Conservation (phyloP, 805 yeast species). For the Kluyveromyces dobzhanskii region DNA sequence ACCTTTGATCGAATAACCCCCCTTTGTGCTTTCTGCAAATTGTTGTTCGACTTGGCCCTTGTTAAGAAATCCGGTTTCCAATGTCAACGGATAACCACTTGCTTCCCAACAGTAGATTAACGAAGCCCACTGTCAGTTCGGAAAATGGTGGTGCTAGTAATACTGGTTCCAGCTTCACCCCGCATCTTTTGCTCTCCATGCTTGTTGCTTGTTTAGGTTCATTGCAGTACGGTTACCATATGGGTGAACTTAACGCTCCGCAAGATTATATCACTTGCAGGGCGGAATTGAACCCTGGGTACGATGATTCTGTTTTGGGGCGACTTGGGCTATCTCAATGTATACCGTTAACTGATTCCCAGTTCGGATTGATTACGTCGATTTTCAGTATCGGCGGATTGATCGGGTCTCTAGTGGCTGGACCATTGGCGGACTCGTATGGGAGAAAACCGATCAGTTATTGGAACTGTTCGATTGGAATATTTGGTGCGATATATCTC, state of each 20-base stretch:
- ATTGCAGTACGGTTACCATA: conserved; percentile 87
- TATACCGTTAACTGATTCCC: conserved; percentile 47
- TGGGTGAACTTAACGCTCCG: conserved; percentile 93
- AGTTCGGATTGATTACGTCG: conserved; percentile 68
- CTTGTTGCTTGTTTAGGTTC: conserved; percentile 66
- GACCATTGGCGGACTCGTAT: conserved; percentile 51
- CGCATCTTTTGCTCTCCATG: conserved; percentile 32
- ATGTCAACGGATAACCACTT: no score
- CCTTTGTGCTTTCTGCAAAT: no score
- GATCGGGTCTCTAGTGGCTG: conserved; percentile 63
- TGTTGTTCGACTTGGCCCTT: no score
- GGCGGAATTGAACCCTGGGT: conserved; percentile 20
- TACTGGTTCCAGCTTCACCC: background rate
- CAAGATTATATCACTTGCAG: conserved; percentile 59
- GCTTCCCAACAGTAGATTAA: no score
- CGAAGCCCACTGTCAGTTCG: no score
- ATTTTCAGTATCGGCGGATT: conserved; percentile 83
- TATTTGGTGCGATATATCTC: conserved; percentile 57
- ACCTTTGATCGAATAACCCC: no score
- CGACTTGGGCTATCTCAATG: conserved; percentile 46
- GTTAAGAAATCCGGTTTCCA: no score
- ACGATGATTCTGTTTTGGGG: conserved; percentile 32
- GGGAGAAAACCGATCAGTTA: conserved; percentile 57
- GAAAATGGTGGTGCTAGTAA: no score
- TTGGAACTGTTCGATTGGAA: conserved; percentile 43